Evolutionary conservation across 2,329 filamentous ascomycete species (phyloP).

Genomic region (Aspergillus intermedius): DNA sequence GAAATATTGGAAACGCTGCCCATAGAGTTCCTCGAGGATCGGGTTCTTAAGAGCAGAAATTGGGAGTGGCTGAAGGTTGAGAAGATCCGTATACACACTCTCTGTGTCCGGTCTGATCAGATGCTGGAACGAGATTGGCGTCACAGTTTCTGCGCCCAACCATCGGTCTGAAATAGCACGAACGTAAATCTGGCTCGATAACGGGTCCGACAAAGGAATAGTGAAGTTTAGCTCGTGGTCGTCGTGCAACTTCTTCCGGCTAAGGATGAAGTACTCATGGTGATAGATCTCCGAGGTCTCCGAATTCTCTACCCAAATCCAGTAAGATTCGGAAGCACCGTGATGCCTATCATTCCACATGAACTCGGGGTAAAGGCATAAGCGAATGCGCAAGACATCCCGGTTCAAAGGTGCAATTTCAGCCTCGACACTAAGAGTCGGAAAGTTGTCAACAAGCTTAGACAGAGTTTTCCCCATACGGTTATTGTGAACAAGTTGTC

Average conservation of each 20-base stretch:
- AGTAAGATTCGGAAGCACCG: constrained; percentile 91
- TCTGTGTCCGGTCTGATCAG: constrained; percentile 95
- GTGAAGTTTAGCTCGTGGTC: constrained; percentile 98
- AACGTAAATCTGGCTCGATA: constrained; percentile 94
- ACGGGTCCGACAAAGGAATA: constrained; percentile 84
- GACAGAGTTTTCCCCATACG: constrained; percentile 76
- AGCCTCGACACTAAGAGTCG: constrained; percentile 80
- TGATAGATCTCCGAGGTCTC: constrained; percentile 97
- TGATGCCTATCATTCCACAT: constrained; percentile 91
- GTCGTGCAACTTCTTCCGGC: constrained; percentile 80
- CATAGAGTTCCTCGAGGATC: constrained; percentile 79
- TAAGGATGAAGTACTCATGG: constrained; percentile 93
- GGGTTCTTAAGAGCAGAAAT: constrained; percentile 83
- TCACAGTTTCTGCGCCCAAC: constrained; percentile 93
- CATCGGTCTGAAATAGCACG: constrained; percentile 90
- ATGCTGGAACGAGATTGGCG: constrained; percentile 94
- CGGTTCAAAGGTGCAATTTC: constrained; percentile 94
- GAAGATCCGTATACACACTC: constrained; percentile 89
- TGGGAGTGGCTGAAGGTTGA: constrained; percentile 84
- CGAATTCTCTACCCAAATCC: constrained; percentile 98
- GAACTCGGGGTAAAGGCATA: constrained; percentile 84
- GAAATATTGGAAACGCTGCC: constrained; percentile 85
- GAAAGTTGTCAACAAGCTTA: constrained; percentile 81
- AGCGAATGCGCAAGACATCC: constrained; percentile 84
- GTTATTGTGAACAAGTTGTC: constrained; percentile 82